Conservation (phyloP, 2,329 filamentous ascomycete species). For the Rhynchosporium secalis region DNA sequence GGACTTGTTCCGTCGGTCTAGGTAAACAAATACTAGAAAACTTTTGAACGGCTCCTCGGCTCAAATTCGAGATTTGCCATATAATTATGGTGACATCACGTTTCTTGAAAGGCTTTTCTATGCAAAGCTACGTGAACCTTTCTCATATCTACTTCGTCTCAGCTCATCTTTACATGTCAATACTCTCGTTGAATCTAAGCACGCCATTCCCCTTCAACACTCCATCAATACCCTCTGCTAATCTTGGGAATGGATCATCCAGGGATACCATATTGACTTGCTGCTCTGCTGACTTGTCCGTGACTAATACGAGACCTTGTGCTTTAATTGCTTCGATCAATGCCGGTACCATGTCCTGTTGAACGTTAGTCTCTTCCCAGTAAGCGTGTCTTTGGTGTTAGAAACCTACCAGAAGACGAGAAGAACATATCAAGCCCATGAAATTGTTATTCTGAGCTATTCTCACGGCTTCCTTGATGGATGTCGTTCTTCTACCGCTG, state of each 20-base stretch:
- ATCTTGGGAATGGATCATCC: constrained; percentile 55
- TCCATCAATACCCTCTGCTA: constrained; percentile 84
- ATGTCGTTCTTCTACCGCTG: constrained; percentile 73
- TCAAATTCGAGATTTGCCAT: too few relatives aligned
- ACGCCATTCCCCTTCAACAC: constrained; percentile 83
- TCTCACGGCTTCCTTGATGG: constrained; percentile 91
- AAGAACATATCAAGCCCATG: constrained; percentile 93
- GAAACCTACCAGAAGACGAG: constrained; percentile 74
- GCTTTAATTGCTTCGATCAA: constrained; percentile 93
- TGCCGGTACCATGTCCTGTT: constrained; percentile 86
- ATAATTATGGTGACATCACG: neutral
- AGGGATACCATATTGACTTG: constrained; percentile 38
- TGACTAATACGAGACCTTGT: constrained; percentile 86
- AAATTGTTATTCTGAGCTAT: constrained; percentile 96
- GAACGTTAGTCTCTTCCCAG: constrained; percentile 30
- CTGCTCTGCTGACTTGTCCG: constrained; percentile 69
- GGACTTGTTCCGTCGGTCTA: too few relatives aligned
- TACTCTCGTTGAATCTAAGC: constrained; percentile 87
- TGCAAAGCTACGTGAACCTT: neutral
- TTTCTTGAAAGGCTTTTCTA: neutral
- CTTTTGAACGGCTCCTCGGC: neutral
- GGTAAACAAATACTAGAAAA: too few relatives aligned
- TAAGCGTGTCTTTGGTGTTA: neutral
- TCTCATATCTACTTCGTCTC: neutral
- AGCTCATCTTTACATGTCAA: constrained; percentile 59